Evolutionary conservation across 1,284 basidiomycete species (phyloP).

Genomic region (Puccinia sorghi): DNA sequence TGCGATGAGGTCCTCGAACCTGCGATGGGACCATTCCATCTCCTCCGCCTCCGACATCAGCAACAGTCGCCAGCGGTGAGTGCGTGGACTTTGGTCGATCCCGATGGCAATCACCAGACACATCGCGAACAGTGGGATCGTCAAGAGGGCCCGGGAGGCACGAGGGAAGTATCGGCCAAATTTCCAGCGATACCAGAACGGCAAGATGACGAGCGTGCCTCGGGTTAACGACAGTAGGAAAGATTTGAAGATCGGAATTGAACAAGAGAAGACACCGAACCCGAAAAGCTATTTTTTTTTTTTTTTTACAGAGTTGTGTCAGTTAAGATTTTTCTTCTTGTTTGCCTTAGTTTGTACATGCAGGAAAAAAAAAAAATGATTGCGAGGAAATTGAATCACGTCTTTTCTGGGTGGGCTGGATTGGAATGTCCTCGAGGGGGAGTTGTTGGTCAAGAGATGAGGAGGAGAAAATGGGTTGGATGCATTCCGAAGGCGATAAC

Average conservation of each 20-base stretch:
- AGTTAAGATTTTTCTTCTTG: background rate
- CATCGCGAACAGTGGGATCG: slow-evolving; percentile 59
- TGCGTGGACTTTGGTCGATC: slow-evolving; percentile 61
- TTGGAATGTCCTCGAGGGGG: background rate
- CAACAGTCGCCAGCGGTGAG: slow-evolving; percentile 62
- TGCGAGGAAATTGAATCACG: slow-evolving; percentile 9
- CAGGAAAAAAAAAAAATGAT: background rate
- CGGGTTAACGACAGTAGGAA: slow-evolving; percentile 60
- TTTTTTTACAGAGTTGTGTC: background rate
- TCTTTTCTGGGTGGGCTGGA: slow-evolving; percentile 22
- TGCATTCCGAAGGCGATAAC: background rate
- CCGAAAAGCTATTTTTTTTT: slow-evolving; percentile 37
- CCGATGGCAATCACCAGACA: slow-evolving; percentile 63
- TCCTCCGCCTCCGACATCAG: slow-evolving; percentile 63
- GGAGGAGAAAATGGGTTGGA: background rate
- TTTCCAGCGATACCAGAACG: slow-evolving; percentile 61
- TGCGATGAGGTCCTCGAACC: slow-evolving; percentile 56
- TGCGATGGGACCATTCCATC: slow-evolving; percentile 61
- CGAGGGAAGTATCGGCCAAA: slow-evolving; percentile 29
- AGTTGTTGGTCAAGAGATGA: background rate
- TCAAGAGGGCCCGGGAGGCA: slow-evolving; percentile 36
- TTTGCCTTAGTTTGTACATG: background rate
- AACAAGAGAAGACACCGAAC: slow-evolving; percentile 49
- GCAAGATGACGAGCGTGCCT: slow-evolving; percentile 60
- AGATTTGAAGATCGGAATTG: slow-evolving; percentile 57